phyloP scores from a whole-genome alignment of 179 eudicot genomes.

The Actinidia chinensis region DNA sequence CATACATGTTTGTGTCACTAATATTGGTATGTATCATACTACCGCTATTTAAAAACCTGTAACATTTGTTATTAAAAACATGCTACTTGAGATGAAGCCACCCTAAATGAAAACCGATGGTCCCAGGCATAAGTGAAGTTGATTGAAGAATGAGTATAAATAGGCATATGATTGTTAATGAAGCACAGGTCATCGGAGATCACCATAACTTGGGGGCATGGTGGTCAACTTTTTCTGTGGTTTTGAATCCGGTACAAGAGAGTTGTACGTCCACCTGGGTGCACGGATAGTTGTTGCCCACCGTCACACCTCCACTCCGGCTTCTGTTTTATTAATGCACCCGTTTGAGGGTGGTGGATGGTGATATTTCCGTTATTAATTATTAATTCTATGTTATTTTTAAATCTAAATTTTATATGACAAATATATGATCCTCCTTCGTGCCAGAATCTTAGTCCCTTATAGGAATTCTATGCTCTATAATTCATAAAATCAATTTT shows the following conservation, averaged over 20 bases:
- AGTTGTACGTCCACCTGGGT: background rate
- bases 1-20: too few species aligned
- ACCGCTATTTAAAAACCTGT: too few species aligned
- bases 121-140: constrained; percentile 5
- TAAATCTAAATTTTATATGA: too few species aligned
- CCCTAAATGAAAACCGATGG: background rate
- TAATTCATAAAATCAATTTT: too few species aligned
- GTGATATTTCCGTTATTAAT: background rate
- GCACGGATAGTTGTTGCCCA: background rate
- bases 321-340: background rate
- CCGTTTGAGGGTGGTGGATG: background rate
- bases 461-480: too few species aligned
- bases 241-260: background rate
- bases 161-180: background rate
- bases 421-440: too few species aligned
- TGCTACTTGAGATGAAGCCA: background rate
- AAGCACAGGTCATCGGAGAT: background rate
- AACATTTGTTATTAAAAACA: background rate
- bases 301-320: constrained; percentile 12
- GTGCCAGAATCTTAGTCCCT: too few species aligned
- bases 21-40: too few species aligned
- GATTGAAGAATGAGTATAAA: background rate
- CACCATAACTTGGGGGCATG: background rate
- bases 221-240: background rate
- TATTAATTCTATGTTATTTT: too few species aligned